Percentiles rank a stretch among this genome's conserved stretches.
Conservation (phyloP, 1,139 yeast species). For the Suhomyces bolitotheri region DNA sequence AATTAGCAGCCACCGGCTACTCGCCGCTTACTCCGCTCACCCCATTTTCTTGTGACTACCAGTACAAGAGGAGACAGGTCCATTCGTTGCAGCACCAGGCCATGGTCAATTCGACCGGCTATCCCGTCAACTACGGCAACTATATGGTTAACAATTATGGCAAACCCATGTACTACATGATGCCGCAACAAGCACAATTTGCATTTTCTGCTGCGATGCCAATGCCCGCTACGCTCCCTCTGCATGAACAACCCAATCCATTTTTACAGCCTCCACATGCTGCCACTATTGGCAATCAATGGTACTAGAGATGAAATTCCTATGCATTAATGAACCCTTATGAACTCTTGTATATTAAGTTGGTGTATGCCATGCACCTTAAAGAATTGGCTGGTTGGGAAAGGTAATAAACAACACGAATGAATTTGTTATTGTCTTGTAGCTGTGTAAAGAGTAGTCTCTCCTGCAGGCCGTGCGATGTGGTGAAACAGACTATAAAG, state of each 20-base stretch:
- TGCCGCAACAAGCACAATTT: constrained; percentile 10
- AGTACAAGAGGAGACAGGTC: constrained; percentile 15
- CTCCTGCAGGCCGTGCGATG: too few species aligned
- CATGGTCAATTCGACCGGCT: constrained; percentile 5
- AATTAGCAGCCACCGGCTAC: constrained; percentile 6
- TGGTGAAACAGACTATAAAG: not conserved
- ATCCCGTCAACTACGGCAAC: not conserved
- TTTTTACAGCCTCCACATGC: constrained; percentile 1
- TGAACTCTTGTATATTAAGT: constrained; percentile 3
- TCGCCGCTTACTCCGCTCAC: constrained; percentile 20
- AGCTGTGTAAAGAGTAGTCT: too few species aligned
- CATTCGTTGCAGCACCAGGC: constrained; percentile 11
- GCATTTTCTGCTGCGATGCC: constrained; percentile 4
- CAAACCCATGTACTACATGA: constrained; percentile 5
- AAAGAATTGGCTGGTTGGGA: constrained; percentile 7
- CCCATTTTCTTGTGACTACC: constrained; percentile 15
- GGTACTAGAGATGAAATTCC: constrained; percentile 3
- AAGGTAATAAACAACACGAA: constrained; percentile 1
- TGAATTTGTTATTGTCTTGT: not conserved
- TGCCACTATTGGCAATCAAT: constrained; percentile 1
- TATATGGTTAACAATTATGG: constrained; percentile 4
- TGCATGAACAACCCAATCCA: constrained; percentile 6
- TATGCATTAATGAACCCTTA: constrained; percentile 1
- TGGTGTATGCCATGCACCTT: constrained; percentile 10
- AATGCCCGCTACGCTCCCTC: constrained; percentile 1